Percentiles rank a stretch among this genome's conserved stretches.
Evolutionary conservation across 2,329 filamentous ascomycete species (phyloP).

Genomic region (Fusarium sp.): DNA sequence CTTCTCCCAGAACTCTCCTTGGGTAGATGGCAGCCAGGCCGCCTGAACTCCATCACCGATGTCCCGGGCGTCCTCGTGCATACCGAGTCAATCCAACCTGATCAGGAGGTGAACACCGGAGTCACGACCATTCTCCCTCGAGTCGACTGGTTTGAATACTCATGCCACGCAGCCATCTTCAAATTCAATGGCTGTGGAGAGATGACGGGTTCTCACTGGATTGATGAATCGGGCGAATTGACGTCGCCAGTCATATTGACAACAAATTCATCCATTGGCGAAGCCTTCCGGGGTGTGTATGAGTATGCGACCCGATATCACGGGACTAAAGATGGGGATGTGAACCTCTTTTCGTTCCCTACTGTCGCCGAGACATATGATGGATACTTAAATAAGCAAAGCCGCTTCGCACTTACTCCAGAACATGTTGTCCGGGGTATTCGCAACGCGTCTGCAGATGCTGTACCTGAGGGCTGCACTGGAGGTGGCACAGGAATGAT

Average conservation of each 20-base stretch:
- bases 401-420: conserved; percentile 66
- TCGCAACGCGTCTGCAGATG: conserved; percentile 61
- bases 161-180: conserved; percentile 66
- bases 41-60: conserved; percentile 65
- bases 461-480: conserved; percentile 71
- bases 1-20: conserved; percentile 60
- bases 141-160: conserved; percentile 58
- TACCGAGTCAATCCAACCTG: conserved; percentile 58
- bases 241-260: conserved; percentile 72
- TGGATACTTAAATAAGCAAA: conserved; percentile 70
- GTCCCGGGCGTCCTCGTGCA: conserved; percentile 63
- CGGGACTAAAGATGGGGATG: conserved; percentile 56
- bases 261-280: conserved; percentile 69
- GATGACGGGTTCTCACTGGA: conserved; percentile 72
- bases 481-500: conserved; percentile 79
- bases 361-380: conserved; percentile 75
- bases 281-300: conserved; percentile 70
- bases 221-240: conserved; percentile 71
- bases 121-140: conserved; percentile 65
- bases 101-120: conserved; percentile 61
- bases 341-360: conserved; percentile 68
- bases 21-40: conserved; percentile 59
- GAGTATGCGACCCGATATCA: conserved; percentile 66
- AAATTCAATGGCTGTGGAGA: conserved; percentile 75
- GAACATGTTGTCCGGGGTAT: conserved; percentile 68